phyloP scores from a whole-genome alignment of 345 rosid species.

The Anacardium occidentale region DNA sequence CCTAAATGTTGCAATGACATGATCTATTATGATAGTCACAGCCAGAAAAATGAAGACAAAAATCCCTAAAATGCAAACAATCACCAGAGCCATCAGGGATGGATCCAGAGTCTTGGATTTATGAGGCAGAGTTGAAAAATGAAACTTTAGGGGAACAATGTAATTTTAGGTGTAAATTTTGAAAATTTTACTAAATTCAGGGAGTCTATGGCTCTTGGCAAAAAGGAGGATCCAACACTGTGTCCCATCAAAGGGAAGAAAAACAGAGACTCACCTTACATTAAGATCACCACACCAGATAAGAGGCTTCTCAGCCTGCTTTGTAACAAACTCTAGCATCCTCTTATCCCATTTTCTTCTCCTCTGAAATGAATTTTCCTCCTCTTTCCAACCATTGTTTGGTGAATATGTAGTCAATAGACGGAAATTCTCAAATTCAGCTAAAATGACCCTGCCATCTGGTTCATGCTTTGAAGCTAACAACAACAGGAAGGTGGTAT shows the following conservation, averaged over 20 bases:
- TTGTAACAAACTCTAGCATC: slow-evolving; percentile 65
- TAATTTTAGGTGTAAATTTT: too few relatives aligned
- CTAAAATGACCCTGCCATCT: slow-evolving; percentile 92
- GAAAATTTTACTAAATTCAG: too few relatives aligned
- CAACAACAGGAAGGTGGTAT: slow-evolving; percentile 16
- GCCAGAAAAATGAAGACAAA: not conserved
- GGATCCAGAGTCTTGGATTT: too few relatives aligned
- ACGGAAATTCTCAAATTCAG: slow-evolving; percentile 73
- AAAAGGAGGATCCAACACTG: too few relatives aligned
- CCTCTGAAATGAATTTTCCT: slow-evolving; percentile 81
- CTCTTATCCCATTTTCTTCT: slow-evolving; percentile 98
- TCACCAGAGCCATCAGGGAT: too few relatives aligned
- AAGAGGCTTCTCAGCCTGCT: slow-evolving; percentile 73
- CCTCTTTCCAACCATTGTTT: slow-evolving; percentile 98
- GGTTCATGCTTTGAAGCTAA: slow-evolving; percentile 84
- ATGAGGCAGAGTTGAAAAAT: too few relatives aligned
- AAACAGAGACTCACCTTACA: slow-evolving; percentile 54
- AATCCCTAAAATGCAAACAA: not conserved
- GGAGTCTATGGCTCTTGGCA: too few relatives aligned
- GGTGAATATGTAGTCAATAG: slow-evolving; percentile 87
- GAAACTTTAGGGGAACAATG: too few relatives aligned
- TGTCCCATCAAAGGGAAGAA: not conserved
- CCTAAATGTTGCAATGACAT: not conserved
- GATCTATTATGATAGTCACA: not conserved
- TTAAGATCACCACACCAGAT: slow-evolving; percentile 98